These are phyloP conservation scores for Pleurotus ostreatus DNA, from an alignment of 768 basidiomycete species.

Conservation along the genomic window DNA sequence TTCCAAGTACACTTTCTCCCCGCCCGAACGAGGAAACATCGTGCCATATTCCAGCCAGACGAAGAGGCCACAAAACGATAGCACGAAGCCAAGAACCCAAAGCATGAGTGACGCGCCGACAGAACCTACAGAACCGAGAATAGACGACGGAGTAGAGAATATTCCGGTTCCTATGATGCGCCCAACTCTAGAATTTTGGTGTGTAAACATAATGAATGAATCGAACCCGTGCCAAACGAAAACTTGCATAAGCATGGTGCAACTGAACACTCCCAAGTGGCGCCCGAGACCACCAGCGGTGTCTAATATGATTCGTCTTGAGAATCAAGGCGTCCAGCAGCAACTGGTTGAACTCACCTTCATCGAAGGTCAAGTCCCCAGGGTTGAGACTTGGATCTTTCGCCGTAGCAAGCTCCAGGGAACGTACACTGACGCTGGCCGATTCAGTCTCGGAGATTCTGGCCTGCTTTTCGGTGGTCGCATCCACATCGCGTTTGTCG, in stretches of 20 bases:
- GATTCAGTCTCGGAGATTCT: background rate
- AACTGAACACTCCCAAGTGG: constrained; percentile 52
- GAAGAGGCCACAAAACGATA: constrained; percentile 57
- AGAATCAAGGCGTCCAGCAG: background rate
- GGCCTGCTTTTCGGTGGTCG: background rate
- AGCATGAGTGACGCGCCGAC: constrained; percentile 62
- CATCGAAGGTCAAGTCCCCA: constrained; percentile 44
- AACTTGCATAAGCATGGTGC: constrained; percentile 50
- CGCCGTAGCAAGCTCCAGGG: background rate
- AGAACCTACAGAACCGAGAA: constrained; percentile 51
- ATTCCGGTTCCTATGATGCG: constrained; percentile 63
- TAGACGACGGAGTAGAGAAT: constrained; percentile 59
- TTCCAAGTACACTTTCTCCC: constrained; percentile 62
- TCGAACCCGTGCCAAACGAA: background rate
- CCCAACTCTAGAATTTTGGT: constrained; percentile 30
- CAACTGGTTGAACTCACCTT: constrained; percentile 29
- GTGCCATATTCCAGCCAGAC: constrained; percentile 64
- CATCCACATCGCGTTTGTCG: too few species aligned
- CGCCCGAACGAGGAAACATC: constrained; percentile 60
- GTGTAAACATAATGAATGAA: too few species aligned
- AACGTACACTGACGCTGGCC: background rate
- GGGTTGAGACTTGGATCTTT: constrained; percentile 22
- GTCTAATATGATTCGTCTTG: constrained; percentile 22
- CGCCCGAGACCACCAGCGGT: constrained; percentile 55
- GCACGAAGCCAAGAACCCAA: constrained; percentile 57